Conservation (phyloP, 306 rosid genomes). For the Potentilla sterilis region DNA sequence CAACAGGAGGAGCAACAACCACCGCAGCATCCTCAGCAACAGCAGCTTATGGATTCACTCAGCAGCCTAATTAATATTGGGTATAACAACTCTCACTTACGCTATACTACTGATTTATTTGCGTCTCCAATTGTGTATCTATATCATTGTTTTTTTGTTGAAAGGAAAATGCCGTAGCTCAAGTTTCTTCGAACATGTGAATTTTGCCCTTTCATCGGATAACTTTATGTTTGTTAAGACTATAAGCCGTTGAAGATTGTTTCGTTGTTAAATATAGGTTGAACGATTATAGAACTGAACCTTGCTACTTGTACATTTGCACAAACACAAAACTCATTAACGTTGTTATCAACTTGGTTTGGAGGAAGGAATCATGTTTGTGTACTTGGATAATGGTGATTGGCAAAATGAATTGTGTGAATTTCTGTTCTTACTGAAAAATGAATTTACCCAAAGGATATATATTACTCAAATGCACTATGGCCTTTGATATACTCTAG, state of each 20-base stretch:
- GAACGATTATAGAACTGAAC: not conserved
- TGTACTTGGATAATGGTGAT: not conserved
- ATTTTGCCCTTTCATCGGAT: not conserved
- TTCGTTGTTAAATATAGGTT: too few relatives aligned
- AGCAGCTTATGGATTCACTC: slow-evolving; percentile 87
- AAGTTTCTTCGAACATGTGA: not conserved
- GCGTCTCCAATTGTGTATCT: not conserved
- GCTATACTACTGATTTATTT: not conserved
- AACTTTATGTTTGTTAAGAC: not conserved
- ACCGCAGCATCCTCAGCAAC: slow-evolving; percentile 58
- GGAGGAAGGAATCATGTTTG: not conserved
- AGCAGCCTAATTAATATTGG: slow-evolving; percentile 90
- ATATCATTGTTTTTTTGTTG: not conserved
- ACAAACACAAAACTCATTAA: not conserved
- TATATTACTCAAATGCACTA: not conserved
- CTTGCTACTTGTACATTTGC: not conserved
- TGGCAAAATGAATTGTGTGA: not conserved
- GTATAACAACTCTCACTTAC: slow-evolving; percentile 37
- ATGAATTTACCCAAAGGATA: not conserved
- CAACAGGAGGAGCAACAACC: slow-evolving; percentile 34
- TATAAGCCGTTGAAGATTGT: too few relatives aligned
- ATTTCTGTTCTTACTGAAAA: not conserved
- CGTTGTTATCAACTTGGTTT: not conserved
- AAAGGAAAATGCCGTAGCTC: not conserved
- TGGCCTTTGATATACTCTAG: not conserved